phyloP scores from a whole-genome alignment of 1,139 yeast species.

The Hyphopichia khmerensis region DNA sequence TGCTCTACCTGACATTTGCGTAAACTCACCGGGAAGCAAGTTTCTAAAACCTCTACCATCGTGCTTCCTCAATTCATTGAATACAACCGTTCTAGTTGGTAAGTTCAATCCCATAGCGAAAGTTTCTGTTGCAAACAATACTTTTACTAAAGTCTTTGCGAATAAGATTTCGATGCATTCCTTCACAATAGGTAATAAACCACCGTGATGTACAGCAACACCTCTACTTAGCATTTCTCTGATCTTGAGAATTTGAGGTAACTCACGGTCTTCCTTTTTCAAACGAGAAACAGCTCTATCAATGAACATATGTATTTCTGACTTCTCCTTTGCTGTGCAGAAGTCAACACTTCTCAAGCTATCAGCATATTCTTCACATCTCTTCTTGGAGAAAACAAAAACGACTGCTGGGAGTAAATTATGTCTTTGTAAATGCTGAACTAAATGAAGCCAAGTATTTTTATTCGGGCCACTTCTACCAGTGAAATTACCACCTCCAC shows the following conservation, averaged over 20 bases:
- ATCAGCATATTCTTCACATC: slow-evolving; percentile 91
- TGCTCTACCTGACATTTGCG: slow-evolving; percentile 99
- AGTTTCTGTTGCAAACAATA: slow-evolving; percentile 94
- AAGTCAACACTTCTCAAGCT: slow-evolving; percentile 73
- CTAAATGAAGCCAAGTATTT: slow-evolving; percentile 73
- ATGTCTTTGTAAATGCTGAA: slow-evolving; percentile 66
- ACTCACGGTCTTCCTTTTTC: slow-evolving; percentile 86
- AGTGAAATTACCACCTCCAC: slow-evolving; percentile 30
- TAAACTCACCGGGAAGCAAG: slow-evolving; percentile 91
- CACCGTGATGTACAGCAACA: slow-evolving; percentile 97
- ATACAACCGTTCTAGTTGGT: slow-evolving; percentile 96
- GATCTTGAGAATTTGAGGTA: slow-evolving; percentile 84
- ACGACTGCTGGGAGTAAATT: slow-evolving; percentile 84
- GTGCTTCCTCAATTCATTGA: slow-evolving; percentile 80
- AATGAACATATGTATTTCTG: slow-evolving; percentile 89
- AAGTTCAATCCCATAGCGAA: slow-evolving; percentile 97
- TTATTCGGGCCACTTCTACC: slow-evolving; percentile 72
- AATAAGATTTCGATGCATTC: slow-evolving; percentile 93
- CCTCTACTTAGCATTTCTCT: slow-evolving; percentile 86
- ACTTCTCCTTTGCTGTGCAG: slow-evolving; percentile 78
- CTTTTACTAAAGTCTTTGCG: slow-evolving; percentile 82
- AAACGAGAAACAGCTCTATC: slow-evolving; percentile 86
- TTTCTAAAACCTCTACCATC: slow-evolving; percentile 85
- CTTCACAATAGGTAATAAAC: slow-evolving; percentile 89
- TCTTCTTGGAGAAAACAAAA: slow-evolving; percentile 89